These are phyloP conservation scores for Ascoidea tarda DNA, from an alignment of 805 yeast genomes.

Conservation along the genomic window DNA sequence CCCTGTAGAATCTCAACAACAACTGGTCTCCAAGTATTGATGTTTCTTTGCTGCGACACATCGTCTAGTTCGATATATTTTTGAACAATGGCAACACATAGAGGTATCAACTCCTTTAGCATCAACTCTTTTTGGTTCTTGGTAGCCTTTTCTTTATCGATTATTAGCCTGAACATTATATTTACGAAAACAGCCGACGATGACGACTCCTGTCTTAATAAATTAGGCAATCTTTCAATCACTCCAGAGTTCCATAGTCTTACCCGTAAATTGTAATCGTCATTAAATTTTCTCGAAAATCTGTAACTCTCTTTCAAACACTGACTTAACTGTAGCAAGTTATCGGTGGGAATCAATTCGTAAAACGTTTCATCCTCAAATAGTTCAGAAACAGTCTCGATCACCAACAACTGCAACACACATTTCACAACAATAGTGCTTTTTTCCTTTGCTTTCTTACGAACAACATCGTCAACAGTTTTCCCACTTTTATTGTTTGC, in stretches of 20 bases:
- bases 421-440: conserved; percentile 82
- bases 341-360: conserved; percentile 48
- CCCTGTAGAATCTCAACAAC: conserved; percentile 81
- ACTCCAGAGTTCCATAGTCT: conserved; percentile 84
- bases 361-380: conserved; percentile 61
- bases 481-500: conserved; percentile 5
- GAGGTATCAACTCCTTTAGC: conserved; percentile 33
- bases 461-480: conserved; percentile 22
- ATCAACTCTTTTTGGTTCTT: conserved; percentile 33
- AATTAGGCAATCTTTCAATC: conserved; percentile 83
- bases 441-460: conserved; percentile 36
- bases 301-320: conserved; percentile 56
- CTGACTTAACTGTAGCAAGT: conserved; percentile 44
- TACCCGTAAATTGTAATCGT: conserved; percentile 77
- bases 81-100: conserved; percentile 57
- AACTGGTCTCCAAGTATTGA: conserved; percentile 84
- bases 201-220: conserved; percentile 82
- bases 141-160: conserved; percentile 41
- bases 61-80: conserved; percentile 66
- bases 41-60: conserved; percentile 59
- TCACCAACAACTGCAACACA: conserved; percentile 78
- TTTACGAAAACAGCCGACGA: conserved; percentile 80
- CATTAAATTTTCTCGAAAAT: conserved; percentile 81
- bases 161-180: conserved; percentile 66
- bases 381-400: conserved; percentile 72